These are phyloP conservation scores for Backusella mclennaniae DNA, from an alignment of 192 early-diverging fungal species.

Conservation along the genomic window DNA sequence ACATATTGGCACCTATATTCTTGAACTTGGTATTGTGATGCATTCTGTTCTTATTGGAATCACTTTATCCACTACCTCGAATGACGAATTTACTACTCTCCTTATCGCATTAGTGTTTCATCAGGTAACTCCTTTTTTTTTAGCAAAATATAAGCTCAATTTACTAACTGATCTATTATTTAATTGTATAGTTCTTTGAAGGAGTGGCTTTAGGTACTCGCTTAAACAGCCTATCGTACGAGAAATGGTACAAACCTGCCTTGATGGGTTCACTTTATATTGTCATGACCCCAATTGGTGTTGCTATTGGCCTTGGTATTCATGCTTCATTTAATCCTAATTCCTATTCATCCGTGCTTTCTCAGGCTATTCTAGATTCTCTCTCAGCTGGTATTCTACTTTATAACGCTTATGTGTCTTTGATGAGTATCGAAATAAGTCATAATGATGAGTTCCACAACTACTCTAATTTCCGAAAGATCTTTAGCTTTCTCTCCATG, in stretches of 20 bases:
- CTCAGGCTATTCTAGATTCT: constrained; percentile 71
- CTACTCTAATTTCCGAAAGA: neutral
- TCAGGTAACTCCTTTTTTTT: constrained; percentile 45
- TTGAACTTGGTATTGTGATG: constrained; percentile 77
- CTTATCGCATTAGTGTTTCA: constrained; percentile 71
- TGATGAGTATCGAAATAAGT: constrained; percentile 56
- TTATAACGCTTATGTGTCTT: constrained; percentile 72
- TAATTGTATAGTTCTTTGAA: constrained; percentile 47
- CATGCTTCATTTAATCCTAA: constrained; percentile 61
- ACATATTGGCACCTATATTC: constrained; percentile 60
- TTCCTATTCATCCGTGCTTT: constrained; percentile 56
- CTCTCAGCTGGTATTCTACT: constrained; percentile 80
- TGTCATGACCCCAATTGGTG: constrained; percentile 78
- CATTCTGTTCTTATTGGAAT: constrained; percentile 80
- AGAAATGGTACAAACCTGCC: constrained; percentile 25
- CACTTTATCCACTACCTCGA: constrained; percentile 57
- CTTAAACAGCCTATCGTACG: constrained; percentile 35
- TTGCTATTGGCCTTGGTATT: constrained; percentile 77
- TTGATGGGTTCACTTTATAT: constrained; percentile 56
- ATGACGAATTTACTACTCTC: constrained; percentile 56
- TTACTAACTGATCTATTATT: neutral
- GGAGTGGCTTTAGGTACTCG: constrained; percentile 48
- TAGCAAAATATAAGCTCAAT: neutral
- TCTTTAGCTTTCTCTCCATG: constrained; percentile 24
- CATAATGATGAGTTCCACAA: constrained; percentile 25